phyloP scores from a whole-genome alignment of 805 yeast species.

The Candida ortonii region DNA sequence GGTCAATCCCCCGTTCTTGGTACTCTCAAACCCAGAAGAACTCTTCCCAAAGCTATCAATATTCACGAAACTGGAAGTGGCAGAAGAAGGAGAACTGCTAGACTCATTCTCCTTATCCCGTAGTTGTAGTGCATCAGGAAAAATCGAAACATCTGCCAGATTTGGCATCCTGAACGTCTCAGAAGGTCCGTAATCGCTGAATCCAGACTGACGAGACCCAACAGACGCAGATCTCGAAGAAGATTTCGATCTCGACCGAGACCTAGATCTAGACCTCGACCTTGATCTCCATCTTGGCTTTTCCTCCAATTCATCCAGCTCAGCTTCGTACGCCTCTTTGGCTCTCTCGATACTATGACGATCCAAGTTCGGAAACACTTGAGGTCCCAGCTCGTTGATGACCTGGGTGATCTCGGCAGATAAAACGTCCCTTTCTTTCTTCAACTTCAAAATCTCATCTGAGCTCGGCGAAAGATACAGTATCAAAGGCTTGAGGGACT shows the following conservation, averaged over 20 bases:
- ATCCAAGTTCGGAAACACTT: slow-evolving; percentile 75
- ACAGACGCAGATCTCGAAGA: slow-evolving; percentile 15
- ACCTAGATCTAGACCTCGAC: slow-evolving; percentile 13
- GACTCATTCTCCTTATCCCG: slow-evolving; percentile 13
- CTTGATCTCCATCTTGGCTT: slow-evolving; percentile 16
- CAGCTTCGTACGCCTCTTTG: slow-evolving; percentile 24
- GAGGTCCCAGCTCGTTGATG: slow-evolving; percentile 80
- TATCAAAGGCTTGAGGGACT: slow-evolving; percentile 76
- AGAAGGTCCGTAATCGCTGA: slow-evolving; percentile 20
- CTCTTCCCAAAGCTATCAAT: slow-evolving; percentile 9
- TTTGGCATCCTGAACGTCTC: slow-evolving; percentile 24
- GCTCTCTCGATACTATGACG: slow-evolving; percentile 17
- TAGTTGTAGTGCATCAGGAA: slow-evolving; percentile 31
- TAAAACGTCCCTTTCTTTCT: slow-evolving; percentile 57
- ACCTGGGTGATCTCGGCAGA: slow-evolving; percentile 74
- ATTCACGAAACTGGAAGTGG: slow-evolving; percentile 16
- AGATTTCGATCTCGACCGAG: slow-evolving; percentile 16
- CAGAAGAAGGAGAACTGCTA: slow-evolving; percentile 5
- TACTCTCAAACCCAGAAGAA: slow-evolving; percentile 7
- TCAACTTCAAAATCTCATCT: slow-evolving; percentile 51
- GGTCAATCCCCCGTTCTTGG: slow-evolving; percentile 1
- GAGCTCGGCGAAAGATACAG: slow-evolving; percentile 54
- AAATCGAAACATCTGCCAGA: slow-evolving; percentile 32
- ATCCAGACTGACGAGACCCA: slow-evolving; percentile 29
- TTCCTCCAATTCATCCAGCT: slow-evolving; percentile 11